A percentile compares a stretch with the other conserved stretches of the same genome.
These are phyloP conservation scores for Polysphondylium violaceum DNA, from an alignment of 78 protist genomes.

Conservation along the genomic window DNA sequence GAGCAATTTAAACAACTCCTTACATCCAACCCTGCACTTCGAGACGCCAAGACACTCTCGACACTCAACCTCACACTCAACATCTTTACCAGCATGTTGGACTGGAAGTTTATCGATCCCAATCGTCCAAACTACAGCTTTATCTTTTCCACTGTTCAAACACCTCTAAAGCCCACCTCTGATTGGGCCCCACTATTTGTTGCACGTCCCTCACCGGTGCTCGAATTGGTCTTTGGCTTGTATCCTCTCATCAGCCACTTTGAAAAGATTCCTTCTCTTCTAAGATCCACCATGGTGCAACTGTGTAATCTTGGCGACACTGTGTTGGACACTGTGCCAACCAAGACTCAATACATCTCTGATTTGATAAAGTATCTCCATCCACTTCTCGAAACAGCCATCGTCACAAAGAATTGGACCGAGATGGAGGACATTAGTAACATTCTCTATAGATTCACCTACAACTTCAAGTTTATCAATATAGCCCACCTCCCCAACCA, in stretches of 20 bases:
- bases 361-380: neutral
- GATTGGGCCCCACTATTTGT: conserved; percentile 29
- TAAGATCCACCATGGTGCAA: conserved; percentile 25
- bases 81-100: neutral
- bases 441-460: conserved; percentile 9
- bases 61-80: neutral
- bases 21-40: neutral
- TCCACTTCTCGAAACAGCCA: conserved; percentile 5
- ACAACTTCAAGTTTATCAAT: conserved; percentile 10
- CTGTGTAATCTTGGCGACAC: conserved; percentile 11
- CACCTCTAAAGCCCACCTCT: neutral
- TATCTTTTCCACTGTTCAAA: neutral
- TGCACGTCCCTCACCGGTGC: neutral
- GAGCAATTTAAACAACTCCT: neutral
- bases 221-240: conserved; percentile 22
- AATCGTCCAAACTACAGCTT: neutral
- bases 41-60: neutral
- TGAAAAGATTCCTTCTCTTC: conserved; percentile 20
- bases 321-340: neutral
- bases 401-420: conserved; percentile 30
- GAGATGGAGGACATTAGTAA: conserved; percentile 53
- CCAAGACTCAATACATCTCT: neutral
- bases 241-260: neutral
- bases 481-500: neutral
- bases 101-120: conserved; percentile 22